Evolutionary conservation across 208 protist genomes (phyloP).

Genomic region (Crithidia expoeki): DNA sequence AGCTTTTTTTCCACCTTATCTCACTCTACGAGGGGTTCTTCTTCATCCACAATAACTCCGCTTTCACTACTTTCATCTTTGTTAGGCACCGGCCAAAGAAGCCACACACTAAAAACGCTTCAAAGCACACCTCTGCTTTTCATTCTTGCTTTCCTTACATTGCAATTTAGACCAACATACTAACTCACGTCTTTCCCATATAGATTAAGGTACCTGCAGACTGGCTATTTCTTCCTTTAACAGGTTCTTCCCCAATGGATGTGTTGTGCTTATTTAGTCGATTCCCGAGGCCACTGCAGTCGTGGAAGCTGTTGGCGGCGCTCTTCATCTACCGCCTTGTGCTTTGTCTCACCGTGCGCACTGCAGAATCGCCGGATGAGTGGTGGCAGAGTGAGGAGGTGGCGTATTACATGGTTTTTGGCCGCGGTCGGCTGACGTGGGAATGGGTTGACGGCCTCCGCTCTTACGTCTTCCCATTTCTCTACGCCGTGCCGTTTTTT

Average conservation of each 20-base stretch:
- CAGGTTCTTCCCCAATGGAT: too few relatives aligned
- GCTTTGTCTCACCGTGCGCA: conserved; percentile 50
- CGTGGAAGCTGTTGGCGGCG: conserved; percentile 13
- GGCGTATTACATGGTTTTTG: conserved; percentile 83
- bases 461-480: conserved; percentile 68
- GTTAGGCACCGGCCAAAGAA: neutral
- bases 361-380: conserved; percentile 78
- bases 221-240: neutral
- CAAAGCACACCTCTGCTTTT: neutral
- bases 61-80: neutral
- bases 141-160: neutral
- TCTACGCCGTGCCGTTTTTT: conserved; percentile 62
- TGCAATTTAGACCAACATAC: neutral
- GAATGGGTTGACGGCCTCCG: conserved; percentile 81
- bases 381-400: conserved; percentile 91
- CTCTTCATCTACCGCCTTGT: conserved; percentile 59
- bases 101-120: neutral
- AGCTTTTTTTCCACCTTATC: conserved; percentile 16
- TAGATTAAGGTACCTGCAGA: too few relatives aligned
- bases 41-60: neutral
- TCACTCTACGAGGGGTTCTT: neutral
- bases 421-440: conserved; percentile 79
- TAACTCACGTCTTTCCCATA: neutral
- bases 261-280: conserved; percentile 24
- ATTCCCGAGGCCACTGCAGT: conserved; percentile 29